Base-by-base conservation (phyloP, 176 grass and related monocot genomes). In the Alloteropsis semialata region DNA sequence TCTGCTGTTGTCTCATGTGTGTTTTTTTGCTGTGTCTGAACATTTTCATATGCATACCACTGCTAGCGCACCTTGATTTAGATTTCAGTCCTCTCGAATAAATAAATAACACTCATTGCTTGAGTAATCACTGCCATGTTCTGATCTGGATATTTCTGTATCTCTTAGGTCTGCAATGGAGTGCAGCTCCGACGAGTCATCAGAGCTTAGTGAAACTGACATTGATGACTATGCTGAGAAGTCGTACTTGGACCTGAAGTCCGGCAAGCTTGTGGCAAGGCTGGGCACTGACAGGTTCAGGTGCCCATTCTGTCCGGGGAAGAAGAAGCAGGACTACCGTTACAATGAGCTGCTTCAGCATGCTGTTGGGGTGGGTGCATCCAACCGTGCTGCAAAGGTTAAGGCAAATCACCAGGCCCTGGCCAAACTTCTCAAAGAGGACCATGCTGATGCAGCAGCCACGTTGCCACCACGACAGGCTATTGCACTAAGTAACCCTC, bases 261-360 rank as follows among this genome's bases (percentile, higher is more conserved):
- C 79, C 2, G 86, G 83, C 1, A 85, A 43, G 39, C 18, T 32
- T 16, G 72, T 84, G 39, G 76, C 74, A 15, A 89, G 42, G 55
- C 56, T 84, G 19, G 81, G 43, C 24, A 9, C 30, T 17, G 77
- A 85, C 21, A 81, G 65, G 58, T 94, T 79, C 59, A 75, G 83
- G 59, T 94, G 92, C 24, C 80, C 88, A 1, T 94, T 91, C 79
- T 91, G 86, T 72, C 69, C 43, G 0, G 88, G 88, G 27, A 89
- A 88, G 77, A 94, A 89, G 86, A 91, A 91, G 79, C 86, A 87
- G 36, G 86, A 91, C 65, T 94, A 94, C 80, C 65, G 19, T 17
- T 77, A 81, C 62, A 84, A 65, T 4, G 89, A 94, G 34, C 45
- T 94, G 28, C 89, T 94, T 43, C 86, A 94, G 57, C 88, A 94